Percentiles rank a stretch among this genome's conserved stretches.
phyloP scores from a whole-genome alignment of 768 basidiomycete species.

The Auriscalpium vulgare region DNA sequence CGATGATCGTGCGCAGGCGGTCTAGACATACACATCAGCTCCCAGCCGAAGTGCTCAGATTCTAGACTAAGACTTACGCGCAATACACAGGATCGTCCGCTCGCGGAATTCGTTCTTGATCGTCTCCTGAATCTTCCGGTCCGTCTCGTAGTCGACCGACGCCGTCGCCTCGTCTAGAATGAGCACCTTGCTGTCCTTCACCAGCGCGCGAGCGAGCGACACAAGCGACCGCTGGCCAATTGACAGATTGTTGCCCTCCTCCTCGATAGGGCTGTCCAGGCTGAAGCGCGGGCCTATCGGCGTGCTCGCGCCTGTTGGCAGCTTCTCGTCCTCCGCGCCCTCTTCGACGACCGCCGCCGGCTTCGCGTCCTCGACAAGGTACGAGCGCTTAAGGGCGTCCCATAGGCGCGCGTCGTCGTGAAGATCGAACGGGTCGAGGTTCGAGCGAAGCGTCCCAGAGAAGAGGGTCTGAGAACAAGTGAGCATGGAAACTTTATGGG shows the following conservation, averaged over 20 bases:
- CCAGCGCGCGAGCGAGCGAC: constrained; percentile 81
- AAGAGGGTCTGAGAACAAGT: constrained; percentile 19
- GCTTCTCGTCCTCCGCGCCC: constrained; percentile 34
- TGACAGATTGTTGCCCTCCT: constrained; percentile 79
- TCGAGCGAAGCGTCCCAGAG: constrained; percentile 76
- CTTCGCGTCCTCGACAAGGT: constrained; percentile 57
- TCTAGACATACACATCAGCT: constrained; percentile 31
- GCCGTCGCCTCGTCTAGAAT: constrained; percentile 91
- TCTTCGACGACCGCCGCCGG: constrained; percentile 19
- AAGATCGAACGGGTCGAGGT: constrained; percentile 83
- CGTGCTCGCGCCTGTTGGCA: constrained; percentile 18
- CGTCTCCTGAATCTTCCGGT: constrained; percentile 85
- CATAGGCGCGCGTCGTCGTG: constrained; percentile 77
- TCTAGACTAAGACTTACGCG: constrained; percentile 43
- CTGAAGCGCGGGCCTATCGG: constrained; percentile 45
- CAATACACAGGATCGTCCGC: constrained; percentile 81
- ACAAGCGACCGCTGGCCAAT: constrained; percentile 79
- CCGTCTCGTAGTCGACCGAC: constrained; percentile 84
- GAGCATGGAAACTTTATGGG: background rate
- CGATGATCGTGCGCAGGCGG: constrained; percentile 79
- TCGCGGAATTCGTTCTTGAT: constrained; percentile 79
- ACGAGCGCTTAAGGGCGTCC: constrained; percentile 82
- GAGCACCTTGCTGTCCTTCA: constrained; percentile 77
- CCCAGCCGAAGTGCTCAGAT: too few species aligned
- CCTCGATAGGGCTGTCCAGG: constrained; percentile 77